phyloP scores from a whole-genome alignment of 2,329 filamentous ascomycete genomes.

The Epichloe coenophiala region DNA sequence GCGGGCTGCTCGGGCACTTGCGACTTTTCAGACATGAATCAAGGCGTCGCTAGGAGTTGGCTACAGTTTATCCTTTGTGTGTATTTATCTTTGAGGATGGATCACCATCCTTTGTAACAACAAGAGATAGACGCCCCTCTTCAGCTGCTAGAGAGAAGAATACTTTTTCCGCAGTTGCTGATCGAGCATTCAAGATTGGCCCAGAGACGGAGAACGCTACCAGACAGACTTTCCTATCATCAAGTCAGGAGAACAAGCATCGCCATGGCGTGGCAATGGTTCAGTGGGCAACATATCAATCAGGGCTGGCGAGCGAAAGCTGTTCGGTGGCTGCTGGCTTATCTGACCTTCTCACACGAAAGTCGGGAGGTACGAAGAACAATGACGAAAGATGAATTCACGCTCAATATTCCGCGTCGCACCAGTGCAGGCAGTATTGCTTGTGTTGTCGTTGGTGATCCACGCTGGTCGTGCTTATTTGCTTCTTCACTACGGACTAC shows the following conservation, averaged over 20 bases:
- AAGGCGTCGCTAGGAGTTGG: conserved; percentile 11
- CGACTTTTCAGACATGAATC: conserved; percentile 7
- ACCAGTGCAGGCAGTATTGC: background rate
- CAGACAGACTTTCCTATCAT: background rate
- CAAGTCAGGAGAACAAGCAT: background rate
- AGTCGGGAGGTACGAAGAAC: background rate
- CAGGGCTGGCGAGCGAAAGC: background rate
- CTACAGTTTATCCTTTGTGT: conserved; percentile 19
- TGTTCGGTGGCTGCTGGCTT: background rate
- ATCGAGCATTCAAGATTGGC: background rate
- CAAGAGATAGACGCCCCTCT: conserved; percentile 19
- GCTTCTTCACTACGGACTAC: too few species aligned
- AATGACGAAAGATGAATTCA: background rate
- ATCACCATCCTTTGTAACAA: conserved; percentile 28
- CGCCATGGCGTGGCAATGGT: background rate
- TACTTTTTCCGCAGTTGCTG: background rate
- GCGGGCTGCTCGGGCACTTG: background rate
- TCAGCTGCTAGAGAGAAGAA: background rate
- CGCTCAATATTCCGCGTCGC: background rate
- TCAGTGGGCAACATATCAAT: background rate
- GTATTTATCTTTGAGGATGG: conserved; percentile 32
- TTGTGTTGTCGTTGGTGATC: background rate
- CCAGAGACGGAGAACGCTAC: background rate
- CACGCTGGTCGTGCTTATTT: too few species aligned
- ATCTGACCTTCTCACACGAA: background rate